Percentiles rank a stretch among this genome's conserved stretches.
Conservation (phyloP, 2,329 filamentous ascomycete genomes). For the Calonectria montana region DNA sequence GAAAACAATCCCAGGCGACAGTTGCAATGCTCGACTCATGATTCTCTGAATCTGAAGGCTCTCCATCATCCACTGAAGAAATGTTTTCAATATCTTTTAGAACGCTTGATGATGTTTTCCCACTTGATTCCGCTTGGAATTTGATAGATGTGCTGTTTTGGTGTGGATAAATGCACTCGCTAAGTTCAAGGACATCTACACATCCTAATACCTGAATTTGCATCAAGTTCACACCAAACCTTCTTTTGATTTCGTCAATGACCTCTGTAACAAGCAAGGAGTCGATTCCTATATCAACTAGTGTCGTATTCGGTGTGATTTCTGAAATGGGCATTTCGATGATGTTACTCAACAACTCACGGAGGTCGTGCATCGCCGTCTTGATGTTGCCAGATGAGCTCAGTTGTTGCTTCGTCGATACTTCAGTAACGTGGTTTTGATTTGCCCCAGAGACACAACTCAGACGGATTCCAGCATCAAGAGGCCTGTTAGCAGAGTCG, state of each 20-base stretch:
- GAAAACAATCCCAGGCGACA: background rate
- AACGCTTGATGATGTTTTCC: background rate
- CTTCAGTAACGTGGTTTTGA: background rate
- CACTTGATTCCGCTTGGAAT: background rate
- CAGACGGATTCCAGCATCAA: background rate
- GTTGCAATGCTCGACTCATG: background rate
- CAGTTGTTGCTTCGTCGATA: background rate
- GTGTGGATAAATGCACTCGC: background rate
- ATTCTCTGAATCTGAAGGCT: background rate
- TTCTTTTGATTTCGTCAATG: background rate
- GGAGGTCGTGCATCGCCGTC: background rate
- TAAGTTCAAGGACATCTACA: background rate
- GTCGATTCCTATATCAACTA: background rate
- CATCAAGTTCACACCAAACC: background rate
- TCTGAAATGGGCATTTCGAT: background rate
- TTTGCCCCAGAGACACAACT: background rate
- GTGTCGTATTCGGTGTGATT: background rate
- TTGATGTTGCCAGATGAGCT: background rate
- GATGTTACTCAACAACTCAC: background rate
- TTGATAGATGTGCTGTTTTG: too few relatives aligned
- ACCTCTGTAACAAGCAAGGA: background rate
- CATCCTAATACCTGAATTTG: background rate
- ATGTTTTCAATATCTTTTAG: background rate
- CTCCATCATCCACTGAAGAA: accelerated
- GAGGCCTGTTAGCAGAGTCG: background rate